Evolutionary conservation across 169 alveolate species (phyloP).

Genomic region (Plasmodium yoelii): DNA sequence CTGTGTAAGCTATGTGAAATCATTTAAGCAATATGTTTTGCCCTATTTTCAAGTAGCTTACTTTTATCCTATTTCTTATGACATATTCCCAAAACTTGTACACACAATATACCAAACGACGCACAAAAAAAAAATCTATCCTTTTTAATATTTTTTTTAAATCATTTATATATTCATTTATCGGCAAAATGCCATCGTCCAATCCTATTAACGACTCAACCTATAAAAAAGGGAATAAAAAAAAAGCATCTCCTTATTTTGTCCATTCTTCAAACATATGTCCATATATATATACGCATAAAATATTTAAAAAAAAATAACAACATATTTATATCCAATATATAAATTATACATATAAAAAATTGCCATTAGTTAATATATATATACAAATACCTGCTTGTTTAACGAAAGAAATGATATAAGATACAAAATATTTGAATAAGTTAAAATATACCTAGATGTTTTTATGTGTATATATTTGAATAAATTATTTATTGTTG

Average conservation of each 20-base stretch:
- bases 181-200: slow-evolving; percentile 47
- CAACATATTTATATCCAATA: too few relatives aligned
- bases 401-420: slow-evolving; percentile 40
- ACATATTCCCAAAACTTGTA: slow-evolving; percentile 63
- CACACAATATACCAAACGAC: slow-evolving; percentile 29
- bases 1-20: too few relatives aligned
- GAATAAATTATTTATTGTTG: slow-evolving; percentile 51
- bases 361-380: background rate
- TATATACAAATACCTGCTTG: slow-evolving; percentile 18
- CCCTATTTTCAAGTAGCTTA: background rate
- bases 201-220: slow-evolving; percentile 56
- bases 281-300: background rate
- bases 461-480: slow-evolving; percentile 60
- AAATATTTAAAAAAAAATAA: too few relatives aligned
- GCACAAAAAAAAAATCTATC: slow-evolving; percentile 39
- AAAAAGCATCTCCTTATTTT: background rate
- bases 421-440: slow-evolving; percentile 48
- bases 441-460: slow-evolving; percentile 33
- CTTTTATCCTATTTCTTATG: slow-evolving; percentile 45
- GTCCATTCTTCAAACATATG: background rate
- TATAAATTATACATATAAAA: background rate
- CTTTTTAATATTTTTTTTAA: slow-evolving; percentile 21
- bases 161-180: slow-evolving; percentile 31
- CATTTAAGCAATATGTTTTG: background rate
- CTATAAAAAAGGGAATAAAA: slow-evolving; percentile 4